These are phyloP conservation scores for Cryptococcus depauperatus DNA, from an alignment of 1,284 basidiomycete species.

Conservation along the genomic window DNA sequence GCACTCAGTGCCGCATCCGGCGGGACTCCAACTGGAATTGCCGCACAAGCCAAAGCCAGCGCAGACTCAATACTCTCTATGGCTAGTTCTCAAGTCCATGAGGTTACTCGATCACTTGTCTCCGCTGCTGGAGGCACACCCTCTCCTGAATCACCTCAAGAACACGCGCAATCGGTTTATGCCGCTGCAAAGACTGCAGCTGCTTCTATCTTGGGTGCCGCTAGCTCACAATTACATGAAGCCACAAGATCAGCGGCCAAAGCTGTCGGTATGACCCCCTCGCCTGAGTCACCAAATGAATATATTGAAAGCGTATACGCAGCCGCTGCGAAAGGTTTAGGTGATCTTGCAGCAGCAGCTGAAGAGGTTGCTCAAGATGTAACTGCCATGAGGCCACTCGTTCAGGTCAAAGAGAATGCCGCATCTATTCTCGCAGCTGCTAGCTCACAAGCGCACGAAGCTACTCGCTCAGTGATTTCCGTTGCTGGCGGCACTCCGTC, in stretches of 20 bases:
- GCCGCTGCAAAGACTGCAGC: slow-evolving; percentile 5
- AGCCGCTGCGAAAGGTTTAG: slow-evolving; percentile 3
- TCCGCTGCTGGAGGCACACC: slow-evolving; percentile 10
- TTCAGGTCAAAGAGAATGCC: slow-evolving; percentile 10
- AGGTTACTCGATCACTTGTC: slow-evolving; percentile 14
- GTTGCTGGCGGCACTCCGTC: slow-evolving; percentile 9
- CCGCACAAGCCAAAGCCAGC: slow-evolving; percentile 11
- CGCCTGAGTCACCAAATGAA: slow-evolving; percentile 16
- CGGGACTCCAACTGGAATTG: slow-evolving; percentile 7
- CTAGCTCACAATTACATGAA: slow-evolving; percentile 11
- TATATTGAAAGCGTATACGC: slow-evolving; percentile 12
- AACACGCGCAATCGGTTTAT: slow-evolving; percentile 14
- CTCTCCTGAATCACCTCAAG: slow-evolving; percentile 13
- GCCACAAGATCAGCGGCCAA: slow-evolving; percentile 17
- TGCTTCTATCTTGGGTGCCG: slow-evolving; percentile 1
- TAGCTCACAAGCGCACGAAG: slow-evolving; percentile 13
- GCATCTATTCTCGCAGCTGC: slow-evolving; percentile 11
- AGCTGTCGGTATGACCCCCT: slow-evolving; percentile 18
- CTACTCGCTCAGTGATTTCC: slow-evolving; percentile 13
- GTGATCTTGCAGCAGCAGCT: slow-evolving; percentile 14
- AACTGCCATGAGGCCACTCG: too few species aligned
- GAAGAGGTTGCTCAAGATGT: too few species aligned
- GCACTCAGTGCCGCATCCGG: slow-evolving; percentile 22
- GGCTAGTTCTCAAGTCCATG: slow-evolving; percentile 12
- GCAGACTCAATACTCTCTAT: slow-evolving; percentile 11